phyloP scores from a whole-genome alignment of 148 eudicot species.

The Rhododendron vialii region DNA sequence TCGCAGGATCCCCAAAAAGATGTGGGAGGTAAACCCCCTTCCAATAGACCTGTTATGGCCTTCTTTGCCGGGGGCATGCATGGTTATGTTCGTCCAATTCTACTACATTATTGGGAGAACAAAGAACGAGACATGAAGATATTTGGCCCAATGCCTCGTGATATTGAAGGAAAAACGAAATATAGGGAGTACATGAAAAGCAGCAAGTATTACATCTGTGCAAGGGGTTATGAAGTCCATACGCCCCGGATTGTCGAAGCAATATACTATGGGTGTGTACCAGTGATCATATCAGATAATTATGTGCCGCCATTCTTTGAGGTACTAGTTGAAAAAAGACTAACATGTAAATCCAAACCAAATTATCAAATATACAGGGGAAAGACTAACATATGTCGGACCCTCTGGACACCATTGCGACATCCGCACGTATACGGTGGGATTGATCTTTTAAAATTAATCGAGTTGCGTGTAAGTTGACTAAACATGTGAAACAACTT shows the following conservation, averaged over 20 bases:
- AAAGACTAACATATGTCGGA: no score
- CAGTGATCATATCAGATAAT: slow-evolving; percentile 73
- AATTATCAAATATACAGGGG: no score
- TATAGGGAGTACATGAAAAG: slow-evolving; percentile 74
- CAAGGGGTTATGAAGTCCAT: slow-evolving; percentile 71
- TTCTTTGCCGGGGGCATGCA: slow-evolving; percentile 79
- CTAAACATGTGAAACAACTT: no score
- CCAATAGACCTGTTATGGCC: slow-evolving; percentile 49
- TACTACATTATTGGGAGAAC: slow-evolving; percentile 64
- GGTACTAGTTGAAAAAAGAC: no score
- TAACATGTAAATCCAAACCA: no score
- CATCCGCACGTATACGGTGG: no score
- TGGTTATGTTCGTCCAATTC: slow-evolving; percentile 65
- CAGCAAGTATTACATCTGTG: slow-evolving; percentile 82
- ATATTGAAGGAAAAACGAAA: slow-evolving; percentile 46
- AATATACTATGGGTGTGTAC: slow-evolving; percentile 69
- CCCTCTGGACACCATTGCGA: no score
- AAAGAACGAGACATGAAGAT: slow-evolving; percentile 66
- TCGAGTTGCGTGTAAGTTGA: no score
- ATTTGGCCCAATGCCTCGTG: slow-evolving; percentile 60
- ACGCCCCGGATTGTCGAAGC: slow-evolving; percentile 71
- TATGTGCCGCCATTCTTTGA: slow-evolving; percentile 86
- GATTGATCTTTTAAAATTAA: no score
- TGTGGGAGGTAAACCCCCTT: slow-evolving; percentile 63
- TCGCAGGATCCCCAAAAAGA: slow-evolving; percentile 47